Evolutionary conservation across 371 early-diverging fungal genomes (phyloP), one percentile per base, ranked within the genome.

Genomic region (Mortierella sp.): DNA sequence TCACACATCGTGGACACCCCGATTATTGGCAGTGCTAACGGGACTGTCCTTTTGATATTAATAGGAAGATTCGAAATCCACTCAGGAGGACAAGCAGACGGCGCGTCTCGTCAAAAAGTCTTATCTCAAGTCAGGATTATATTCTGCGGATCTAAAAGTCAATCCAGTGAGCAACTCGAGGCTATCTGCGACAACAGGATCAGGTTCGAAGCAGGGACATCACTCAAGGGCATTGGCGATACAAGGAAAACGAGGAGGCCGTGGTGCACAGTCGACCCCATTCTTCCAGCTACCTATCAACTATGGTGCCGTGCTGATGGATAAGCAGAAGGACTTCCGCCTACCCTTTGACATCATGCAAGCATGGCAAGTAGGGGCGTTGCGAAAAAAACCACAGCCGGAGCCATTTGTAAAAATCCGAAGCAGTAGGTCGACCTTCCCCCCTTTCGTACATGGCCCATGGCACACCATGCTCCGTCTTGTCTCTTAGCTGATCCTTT

Each of bases 251-350:
- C 43, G 58, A 19, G 31, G 42, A 45, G 34, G 56, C 16, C 57
- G 57, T n/a, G 47, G 24, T 12, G 39, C 64, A 14, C 48, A 21
- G 30, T 50, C 64, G 6, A 27, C 26, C 14, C 38, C 67, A 0
- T 65, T 65, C 48, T 72, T 86, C 45, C 74, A 73, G n/a, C 49
- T 86, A 30, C 89, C 89, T 12, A 82, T 86, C n/a, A 82, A 86
- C 63, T 83, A 82, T 47, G 89, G 88, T 4, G 72, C 80, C 6
- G 64, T 67, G 41, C 21, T 86, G 13, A 61, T 87, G 43, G 51
- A 66, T 0, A 81, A 59, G 1, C 67, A 79, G 26, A 47, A 46
- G 12, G 86, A 89, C 14, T 89, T 89, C 52, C 57, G 58, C 14
- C 56, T 89, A 3, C 84, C 88, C 9, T 72, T 79, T 13, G 83